Evolutionary conservation across 179 eudicot species (phyloP).

Genomic region (Patellifolia procumbens): DNA sequence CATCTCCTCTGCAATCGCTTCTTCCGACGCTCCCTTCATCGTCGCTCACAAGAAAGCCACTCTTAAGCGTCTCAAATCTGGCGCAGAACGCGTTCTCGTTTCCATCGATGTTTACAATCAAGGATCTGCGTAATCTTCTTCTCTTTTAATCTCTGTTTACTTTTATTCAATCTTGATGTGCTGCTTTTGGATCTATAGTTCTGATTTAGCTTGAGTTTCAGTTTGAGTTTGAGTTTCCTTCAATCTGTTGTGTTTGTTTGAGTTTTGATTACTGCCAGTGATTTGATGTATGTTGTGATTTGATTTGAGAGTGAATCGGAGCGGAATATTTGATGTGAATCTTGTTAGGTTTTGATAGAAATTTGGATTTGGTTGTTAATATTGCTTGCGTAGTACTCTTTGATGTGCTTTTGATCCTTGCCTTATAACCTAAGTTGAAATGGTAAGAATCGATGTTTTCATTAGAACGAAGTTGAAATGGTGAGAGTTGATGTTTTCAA

Average conservation of each 20-base stretch:
- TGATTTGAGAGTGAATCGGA: no score
- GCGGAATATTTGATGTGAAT: no score
- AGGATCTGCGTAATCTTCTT: slow-evolving; percentile 68
- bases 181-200: slow-evolving; percentile 15
- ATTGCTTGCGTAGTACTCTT: no score
- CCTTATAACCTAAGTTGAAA: no score
- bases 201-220: neutral
- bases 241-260: slow-evolving; percentile 5
- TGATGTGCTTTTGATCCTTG: no score
- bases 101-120: slow-evolving; percentile 73
- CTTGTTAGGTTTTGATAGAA: neutral
- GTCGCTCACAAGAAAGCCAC: slow-evolving; percentile 87
- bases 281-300: neutral
- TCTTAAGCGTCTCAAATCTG: slow-evolving; percentile 73
- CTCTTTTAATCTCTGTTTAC: neutral
- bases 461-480: neutral
- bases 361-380: neutral
- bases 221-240: neutral
- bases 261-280: neutral
- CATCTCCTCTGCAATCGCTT: slow-evolving; percentile 29
- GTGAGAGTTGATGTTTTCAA: neutral
- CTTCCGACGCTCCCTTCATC: slow-evolving; percentile 69
- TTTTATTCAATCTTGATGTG: neutral
- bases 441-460: neutral
- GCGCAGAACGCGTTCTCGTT: slow-evolving; percentile 70